Evolutionary conservation across 148 eudicot genomes (phyloP), one percentile per base, ranked within the genome.

Genomic region (Cornus florida): DNA sequence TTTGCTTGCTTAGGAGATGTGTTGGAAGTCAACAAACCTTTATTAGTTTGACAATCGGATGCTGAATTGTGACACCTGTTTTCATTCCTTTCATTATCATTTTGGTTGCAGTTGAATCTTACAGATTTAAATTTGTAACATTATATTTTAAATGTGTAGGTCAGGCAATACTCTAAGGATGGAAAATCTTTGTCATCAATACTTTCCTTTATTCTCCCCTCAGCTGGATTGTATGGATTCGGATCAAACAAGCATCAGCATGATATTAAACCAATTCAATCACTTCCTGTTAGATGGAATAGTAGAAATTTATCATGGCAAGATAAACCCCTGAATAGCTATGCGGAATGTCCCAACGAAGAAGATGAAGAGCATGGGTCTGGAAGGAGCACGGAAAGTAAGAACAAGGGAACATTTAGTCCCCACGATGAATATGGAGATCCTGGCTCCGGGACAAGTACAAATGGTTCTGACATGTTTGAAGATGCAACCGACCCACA

Each of bases 201-300:
- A 20, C 78, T 93, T 70, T 84, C 92, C 72, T 88, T 46, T 56
- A 81, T 89, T 83, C 86, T 86, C 71, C 92, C 94, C 57, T 84
- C 94, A 56, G 69, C 88, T 5, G 73, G 82, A 71, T 73, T 70
- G 69, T 81, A 75, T 79, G 78, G 81, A 66, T 70, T 60, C 46
- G 77, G 74, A 64, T 69, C 81, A 70, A 79, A 69, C 53, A 83
- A 85, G 70, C 67, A 79, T 69, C 78, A 73, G 10, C 84, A 85
- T 77, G 89, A 89, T 38, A 74, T 78, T 53, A 83, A 81, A 82
- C 85, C 87, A 16, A 46, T 79, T 66, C 88, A 81, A 78, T 84
- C 93, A 77, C 75, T 79, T 84, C 94, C 94, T 69, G 83, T 84
- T 60, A 86, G 86, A 80, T 91, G 98, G 97, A 89, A 82, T 57